Conservation (phyloP, 1,284 basidiomycete genomes). For the Grifola frondosa region DNA sequence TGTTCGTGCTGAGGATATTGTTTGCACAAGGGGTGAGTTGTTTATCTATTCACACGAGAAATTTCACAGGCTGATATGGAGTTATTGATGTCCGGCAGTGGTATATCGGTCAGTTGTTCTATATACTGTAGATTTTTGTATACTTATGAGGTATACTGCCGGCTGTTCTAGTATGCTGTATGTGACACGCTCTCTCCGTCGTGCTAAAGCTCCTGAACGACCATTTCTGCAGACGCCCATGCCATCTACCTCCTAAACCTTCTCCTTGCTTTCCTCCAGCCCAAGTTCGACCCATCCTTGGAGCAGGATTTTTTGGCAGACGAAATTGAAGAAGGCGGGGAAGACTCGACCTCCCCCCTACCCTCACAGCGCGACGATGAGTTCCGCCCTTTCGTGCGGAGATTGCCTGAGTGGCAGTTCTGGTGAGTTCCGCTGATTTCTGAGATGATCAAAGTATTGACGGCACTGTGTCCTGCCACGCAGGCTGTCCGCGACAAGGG, state of each 20-base stretch:
- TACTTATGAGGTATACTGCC: not conserved
- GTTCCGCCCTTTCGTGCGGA: slow-evolving; percentile 93
- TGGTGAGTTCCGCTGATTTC: slow-evolving; percentile 56
- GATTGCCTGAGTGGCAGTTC: slow-evolving; percentile 96
- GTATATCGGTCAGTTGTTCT: slow-evolving; percentile 76
- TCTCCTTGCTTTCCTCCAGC: slow-evolving; percentile 85
- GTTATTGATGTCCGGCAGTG: slow-evolving; percentile 49
- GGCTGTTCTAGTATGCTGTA: slow-evolving; percentile 59
- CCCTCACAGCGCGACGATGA: slow-evolving; percentile 83
- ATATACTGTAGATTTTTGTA: not conserved
- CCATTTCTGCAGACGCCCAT: slow-evolving; percentile 67
- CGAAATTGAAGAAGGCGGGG: slow-evolving; percentile 92
- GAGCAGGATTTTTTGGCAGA: slow-evolving; percentile 92
- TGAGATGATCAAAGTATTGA: not conserved
- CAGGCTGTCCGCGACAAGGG: slow-evolving; percentile 91
- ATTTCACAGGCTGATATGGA: slow-evolving; percentile 2
- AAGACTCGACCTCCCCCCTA: slow-evolving; percentile 35
- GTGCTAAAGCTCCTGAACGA: slow-evolving; percentile 25
- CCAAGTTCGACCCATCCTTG: slow-evolving; percentile 94
- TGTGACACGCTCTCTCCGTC: slow-evolving; percentile 29
- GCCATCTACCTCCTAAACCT: slow-evolving; percentile 94
- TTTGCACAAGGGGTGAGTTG: slow-evolving; percentile 84
- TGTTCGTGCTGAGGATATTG: slow-evolving; percentile 90
- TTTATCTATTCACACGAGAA: not conserved
- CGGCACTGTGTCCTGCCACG: slow-evolving; percentile 3